A percentile compares a stretch with the other conserved stretches of the same genome.
Conservation (phyloP, 768 basidiomycete genomes). For the Phanerochaete sordida region DNA sequence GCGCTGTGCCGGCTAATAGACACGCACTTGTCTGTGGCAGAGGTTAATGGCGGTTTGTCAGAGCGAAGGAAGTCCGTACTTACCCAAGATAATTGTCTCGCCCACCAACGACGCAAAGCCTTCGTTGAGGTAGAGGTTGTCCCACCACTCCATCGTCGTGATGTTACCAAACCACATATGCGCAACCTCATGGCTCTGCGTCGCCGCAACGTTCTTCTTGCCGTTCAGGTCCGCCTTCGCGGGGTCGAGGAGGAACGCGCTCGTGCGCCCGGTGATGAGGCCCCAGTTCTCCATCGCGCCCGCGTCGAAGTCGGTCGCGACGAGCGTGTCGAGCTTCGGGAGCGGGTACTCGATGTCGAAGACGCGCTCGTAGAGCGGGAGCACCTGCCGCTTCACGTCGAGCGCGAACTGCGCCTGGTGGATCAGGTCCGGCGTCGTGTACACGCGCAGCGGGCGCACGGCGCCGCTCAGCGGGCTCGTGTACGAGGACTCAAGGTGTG, state of each 20-base stretch:
- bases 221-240: slow-evolving; percentile 65
- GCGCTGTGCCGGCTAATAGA: neutral
- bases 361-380: slow-evolving; percentile 87
- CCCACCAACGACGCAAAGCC: slow-evolving; percentile 63
- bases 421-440: slow-evolving; percentile 80
- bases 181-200: slow-evolving; percentile 84
- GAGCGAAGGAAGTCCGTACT: slow-evolving; percentile 21
- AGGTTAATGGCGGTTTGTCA: neutral
- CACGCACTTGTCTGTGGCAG: slow-evolving; percentile 48
- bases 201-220: slow-evolving; percentile 74
- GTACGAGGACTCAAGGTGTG: slow-evolving; percentile 70
- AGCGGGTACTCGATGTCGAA: slow-evolving; percentile 92
- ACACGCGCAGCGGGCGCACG: slow-evolving; percentile 79
- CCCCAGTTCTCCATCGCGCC: slow-evolving; percentile 97
- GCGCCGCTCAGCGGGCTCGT: slow-evolving; percentile 77
- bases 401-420: slow-evolving; percentile 84
- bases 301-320: slow-evolving; percentile 85
- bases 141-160: slow-evolving; percentile 93
- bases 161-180: slow-evolving; percentile 93
- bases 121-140: slow-evolving; percentile 80
- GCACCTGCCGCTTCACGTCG: slow-evolving; percentile 75
- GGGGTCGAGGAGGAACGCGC: slow-evolving; percentile 77
- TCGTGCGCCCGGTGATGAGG: slow-evolving; percentile 85
- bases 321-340: slow-evolving; percentile 92
- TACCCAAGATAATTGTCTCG: slow-evolving; percentile 77